These are phyloP conservation scores for Pontederia crassipes DNA, from an alignment of 176 grass and related monocot genomes.

Conservation along the genomic window DNA sequence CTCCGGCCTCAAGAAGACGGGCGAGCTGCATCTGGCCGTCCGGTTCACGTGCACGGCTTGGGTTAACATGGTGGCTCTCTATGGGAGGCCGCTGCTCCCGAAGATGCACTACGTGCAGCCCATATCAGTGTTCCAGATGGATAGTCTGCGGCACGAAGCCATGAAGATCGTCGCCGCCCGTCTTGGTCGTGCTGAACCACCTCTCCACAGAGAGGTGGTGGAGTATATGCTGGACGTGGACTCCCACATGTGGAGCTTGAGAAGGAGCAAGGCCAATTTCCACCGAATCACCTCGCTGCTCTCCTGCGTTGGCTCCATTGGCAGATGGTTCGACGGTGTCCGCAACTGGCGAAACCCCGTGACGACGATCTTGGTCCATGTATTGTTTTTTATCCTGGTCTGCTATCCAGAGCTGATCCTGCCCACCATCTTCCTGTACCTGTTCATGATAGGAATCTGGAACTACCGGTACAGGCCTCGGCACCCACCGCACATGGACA, in stretches of 20 bases:
- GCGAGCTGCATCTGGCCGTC: slow-evolving; percentile 77
- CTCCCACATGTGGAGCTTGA: slow-evolving; percentile 86
- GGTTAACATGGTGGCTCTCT: slow-evolving; percentile 84
- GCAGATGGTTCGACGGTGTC: slow-evolving; percentile 69
- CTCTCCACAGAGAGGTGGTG: slow-evolving; percentile 64
- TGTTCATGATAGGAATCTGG: slow-evolving; percentile 88
- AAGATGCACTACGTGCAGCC: slow-evolving; percentile 95
- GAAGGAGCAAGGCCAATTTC: slow-evolving; percentile 97
- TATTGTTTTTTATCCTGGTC: slow-evolving; percentile 81
- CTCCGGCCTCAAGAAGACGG: slow-evolving; percentile 88
- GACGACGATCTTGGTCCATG: slow-evolving; percentile 68
- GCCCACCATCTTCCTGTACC: slow-evolving; percentile 82
- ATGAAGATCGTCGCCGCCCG: slow-evolving; percentile 61
- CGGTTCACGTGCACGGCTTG: slow-evolving; percentile 85
- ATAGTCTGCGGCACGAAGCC: slow-evolving; percentile 67
- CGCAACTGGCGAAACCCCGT: slow-evolving; percentile 82
- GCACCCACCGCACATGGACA: slow-evolving; percentile 82
- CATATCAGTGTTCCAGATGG: slow-evolving; percentile 59
- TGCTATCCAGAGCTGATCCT: slow-evolving; percentile 92
- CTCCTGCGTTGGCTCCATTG: slow-evolving; percentile 34
- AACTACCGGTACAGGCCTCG: slow-evolving; percentile 72
- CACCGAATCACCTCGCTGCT: slow-evolving; percentile 65
- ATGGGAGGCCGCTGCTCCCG: slow-evolving; percentile 66
- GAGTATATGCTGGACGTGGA: slow-evolving; percentile 95
- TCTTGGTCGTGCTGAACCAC: slow-evolving; percentile 71